Evolutionary conservation across 1,284 basidiomycete species (phyloP).

Genomic region (Tylopilus orsonianus): DNA sequence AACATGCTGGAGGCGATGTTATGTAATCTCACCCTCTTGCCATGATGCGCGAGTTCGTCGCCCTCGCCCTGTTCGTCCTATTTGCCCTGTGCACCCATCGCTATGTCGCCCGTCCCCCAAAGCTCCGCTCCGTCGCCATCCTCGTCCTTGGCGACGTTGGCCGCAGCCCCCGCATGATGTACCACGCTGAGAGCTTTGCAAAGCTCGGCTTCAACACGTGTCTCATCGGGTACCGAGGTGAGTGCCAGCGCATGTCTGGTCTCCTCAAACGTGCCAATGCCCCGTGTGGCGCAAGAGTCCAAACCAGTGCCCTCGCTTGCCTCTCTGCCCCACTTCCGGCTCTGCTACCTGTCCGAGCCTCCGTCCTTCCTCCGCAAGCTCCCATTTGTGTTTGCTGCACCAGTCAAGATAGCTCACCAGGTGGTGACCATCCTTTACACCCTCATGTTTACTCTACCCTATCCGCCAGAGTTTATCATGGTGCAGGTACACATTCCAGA

Average conservation of each 20-base stretch:
- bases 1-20: background rate
- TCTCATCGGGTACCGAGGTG: conserved; percentile 87
- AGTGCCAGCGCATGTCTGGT: conserved; percentile 16
- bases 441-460: conserved; percentile 59
- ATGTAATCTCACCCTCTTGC: background rate
- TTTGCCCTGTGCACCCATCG: conserved; percentile 19
- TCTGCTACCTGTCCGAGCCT: conserved; percentile 68
- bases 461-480: conserved; percentile 82
- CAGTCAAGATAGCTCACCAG: conserved; percentile 80
- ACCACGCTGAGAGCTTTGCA: conserved; percentile 92
- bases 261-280: background rate
- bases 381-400: conserved; percentile 79
- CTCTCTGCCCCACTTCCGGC: conserved; percentile 59
- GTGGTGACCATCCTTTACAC: conserved; percentile 60
- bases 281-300: conserved; percentile 60
- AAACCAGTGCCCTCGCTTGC: conserved; percentile 69
- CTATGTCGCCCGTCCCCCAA: conserved; percentile 38
- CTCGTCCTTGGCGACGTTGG: conserved; percentile 96
- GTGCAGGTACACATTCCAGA: conserved; percentile 71
- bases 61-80: conserved; percentile 10
- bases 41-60: background rate
- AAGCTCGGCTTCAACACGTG: conserved; percentile 78
- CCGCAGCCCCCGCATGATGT: conserved; percentile 97
- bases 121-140: conserved; percentile 73
- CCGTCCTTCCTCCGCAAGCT: conserved; percentile 54